Evolutionary conservation across 192 early-diverging fungal species (phyloP).

Genomic region (Chytriomyces hyalinus): DNA sequence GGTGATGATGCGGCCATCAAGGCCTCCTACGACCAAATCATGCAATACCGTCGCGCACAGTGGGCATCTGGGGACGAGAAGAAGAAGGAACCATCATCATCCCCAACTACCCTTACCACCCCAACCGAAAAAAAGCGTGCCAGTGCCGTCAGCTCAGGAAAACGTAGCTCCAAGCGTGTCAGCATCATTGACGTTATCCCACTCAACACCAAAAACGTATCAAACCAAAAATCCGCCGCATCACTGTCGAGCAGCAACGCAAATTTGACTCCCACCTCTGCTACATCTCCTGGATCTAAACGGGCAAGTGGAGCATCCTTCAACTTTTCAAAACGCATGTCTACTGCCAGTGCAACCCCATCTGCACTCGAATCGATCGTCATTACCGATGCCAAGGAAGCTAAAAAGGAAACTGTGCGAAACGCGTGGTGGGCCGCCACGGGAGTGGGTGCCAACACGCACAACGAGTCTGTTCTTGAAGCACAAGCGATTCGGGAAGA

Average conservation of each 20-base stretch:
- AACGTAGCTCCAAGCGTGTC: not conserved
- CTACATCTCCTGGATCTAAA: not conserved
- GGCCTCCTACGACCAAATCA: not conserved
- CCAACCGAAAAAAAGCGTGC: not conserved
- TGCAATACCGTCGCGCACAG: conserved; percentile 13
- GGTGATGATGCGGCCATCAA: not conserved
- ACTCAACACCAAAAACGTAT: not conserved
- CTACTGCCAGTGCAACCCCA: not conserved
- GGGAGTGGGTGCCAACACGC: not conserved
- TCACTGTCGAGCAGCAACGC: not conserved
- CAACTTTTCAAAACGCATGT: not conserved
- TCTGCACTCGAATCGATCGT: not conserved
- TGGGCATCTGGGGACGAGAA: not conserved
- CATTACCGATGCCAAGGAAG: conserved; percentile 9
- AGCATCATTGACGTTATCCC: not conserved
- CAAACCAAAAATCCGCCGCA: not conserved
- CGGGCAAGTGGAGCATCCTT: not conserved
- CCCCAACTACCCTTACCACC: no score
- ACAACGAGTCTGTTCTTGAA: conserved; percentile 4
- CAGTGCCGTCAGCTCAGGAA: not conserved
- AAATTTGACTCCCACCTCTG: not conserved
- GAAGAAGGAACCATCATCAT: not conserved
- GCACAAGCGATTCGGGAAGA: not conserved
- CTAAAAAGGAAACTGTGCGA: conserved; percentile 17
- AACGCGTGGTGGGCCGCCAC: conserved; percentile 26